Conservation (phyloP, 129 eudicot species). For the Apium graveolens region DNA sequence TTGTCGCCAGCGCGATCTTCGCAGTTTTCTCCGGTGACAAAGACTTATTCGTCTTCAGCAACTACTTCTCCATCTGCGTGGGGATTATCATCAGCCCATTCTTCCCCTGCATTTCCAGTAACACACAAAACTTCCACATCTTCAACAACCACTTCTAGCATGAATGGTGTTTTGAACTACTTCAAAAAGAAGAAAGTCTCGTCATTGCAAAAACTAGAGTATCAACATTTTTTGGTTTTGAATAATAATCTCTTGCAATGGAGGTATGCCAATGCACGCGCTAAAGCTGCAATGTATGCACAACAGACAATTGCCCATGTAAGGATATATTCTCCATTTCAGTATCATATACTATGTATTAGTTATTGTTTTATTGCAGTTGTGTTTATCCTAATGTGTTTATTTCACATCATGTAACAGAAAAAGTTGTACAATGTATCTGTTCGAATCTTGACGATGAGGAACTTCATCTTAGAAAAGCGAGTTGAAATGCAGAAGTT, state of each 20-base stretch:
- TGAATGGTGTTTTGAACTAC: conserved; percentile 61
- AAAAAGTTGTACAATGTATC: conserved; percentile 53
- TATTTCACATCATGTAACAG: conserved; percentile 20
- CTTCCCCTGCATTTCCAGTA: not conserved
- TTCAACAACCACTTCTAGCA: conserved; percentile 32
- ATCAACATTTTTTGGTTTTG: conserved; percentile 26
- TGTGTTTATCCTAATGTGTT: not conserved
- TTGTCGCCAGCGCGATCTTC: conserved; percentile 45
- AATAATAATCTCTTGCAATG: conserved; percentile 65
- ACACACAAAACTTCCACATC: conserved; percentile 1
- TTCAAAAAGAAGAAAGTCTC: conserved; percentile 51
- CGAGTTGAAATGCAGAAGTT: conserved; percentile 38
- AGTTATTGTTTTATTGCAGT: not conserved
- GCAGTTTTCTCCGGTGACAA: conserved; percentile 30
- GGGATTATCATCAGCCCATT: not conserved
- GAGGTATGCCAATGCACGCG: conserved; percentile 82
- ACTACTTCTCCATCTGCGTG: conserved; percentile 17
- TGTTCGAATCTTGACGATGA: conserved; percentile 39
- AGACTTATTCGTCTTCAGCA: conserved; percentile 22
- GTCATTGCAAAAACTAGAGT: conserved; percentile 32
- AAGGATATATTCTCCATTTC: not conserved
- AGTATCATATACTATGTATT: not conserved
- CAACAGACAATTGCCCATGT: conserved; percentile 52
- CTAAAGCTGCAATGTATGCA: conserved; percentile 32
- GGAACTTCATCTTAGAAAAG: conserved; percentile 43